Conservation (phyloP, 495 filamentous ascomycete genomes). For the Penicillium dipodomyicola region DNA sequence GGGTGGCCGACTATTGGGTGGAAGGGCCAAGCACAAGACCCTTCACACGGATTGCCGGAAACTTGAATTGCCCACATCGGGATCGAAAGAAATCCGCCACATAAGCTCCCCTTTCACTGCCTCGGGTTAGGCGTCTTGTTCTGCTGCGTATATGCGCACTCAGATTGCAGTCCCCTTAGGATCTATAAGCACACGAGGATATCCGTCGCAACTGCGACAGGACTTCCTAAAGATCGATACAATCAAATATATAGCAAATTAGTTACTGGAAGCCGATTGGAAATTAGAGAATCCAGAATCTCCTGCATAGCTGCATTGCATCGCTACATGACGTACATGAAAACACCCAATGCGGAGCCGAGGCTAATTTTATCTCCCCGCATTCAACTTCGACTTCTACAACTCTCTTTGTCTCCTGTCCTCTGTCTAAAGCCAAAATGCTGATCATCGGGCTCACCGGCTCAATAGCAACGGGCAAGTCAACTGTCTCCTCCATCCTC, state of each 20-base stretch:
- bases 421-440: conserved; percentile 51
- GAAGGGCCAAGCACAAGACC: conserved; percentile 46
- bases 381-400: conserved; percentile 11
- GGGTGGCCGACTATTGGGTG: conserved; percentile 55
- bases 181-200: not conserved
- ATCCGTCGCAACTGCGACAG: not conserved
- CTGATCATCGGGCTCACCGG: conserved; percentile 94
- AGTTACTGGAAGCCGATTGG: not conserved
- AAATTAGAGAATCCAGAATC: not conserved
- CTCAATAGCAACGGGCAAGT: conserved; percentile 97
- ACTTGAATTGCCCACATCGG: conserved; percentile 15
- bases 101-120: not conserved
- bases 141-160: not conserved
- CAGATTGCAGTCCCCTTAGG: not conserved
- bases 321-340: not conserved
- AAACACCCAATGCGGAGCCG: conserved; percentile 15
- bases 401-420: not conserved
- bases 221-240: not conserved
- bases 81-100: not conserved
- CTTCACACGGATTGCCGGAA: conserved; percentile 38
- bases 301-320: no score
- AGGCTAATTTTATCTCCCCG: conserved; percentile 21
- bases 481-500: conserved; percentile 85
- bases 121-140: not conserved
- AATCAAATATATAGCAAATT: conserved; percentile 2